Base-by-base conservation (phyloP, 306 rosid genomes). In the Lupinus albus region DNA sequence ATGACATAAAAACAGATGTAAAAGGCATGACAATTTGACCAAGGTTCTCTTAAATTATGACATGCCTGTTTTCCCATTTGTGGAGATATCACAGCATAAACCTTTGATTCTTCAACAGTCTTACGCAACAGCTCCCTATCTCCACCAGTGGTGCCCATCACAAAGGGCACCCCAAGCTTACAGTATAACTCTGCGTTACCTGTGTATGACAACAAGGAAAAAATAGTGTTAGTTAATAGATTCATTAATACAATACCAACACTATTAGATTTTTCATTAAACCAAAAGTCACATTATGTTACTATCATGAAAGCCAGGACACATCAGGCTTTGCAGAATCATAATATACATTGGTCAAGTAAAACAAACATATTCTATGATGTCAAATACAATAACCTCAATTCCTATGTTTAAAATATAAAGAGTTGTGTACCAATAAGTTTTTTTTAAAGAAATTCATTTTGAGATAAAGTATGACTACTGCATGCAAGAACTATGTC, bases 81-180 rank as follows among this genome's bases (percentile, higher is more conserved):
- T 9, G 97, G 97, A 62, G 97, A 93, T 69, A 93, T 88, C 60
- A 93, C 97, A 35, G 97, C 96, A 64, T 93, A 86, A 75, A 65
- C 73, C 32, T 84, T 82, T 6, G 96, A 71, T 68, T 84, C 94
- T 79, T 85, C 54, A 60, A 90, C 96, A n/a, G 84, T 90, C 81
- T 86, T 86, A 70, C 76, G 60, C 73, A 93, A 58, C 25, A 53
- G 75, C 45, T 83, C 90, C 71, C 97, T 86, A 67, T 93, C 96
- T 44, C 96, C 96, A 30, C 99, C 96, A 2, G 99, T 93, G 60
- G 97, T 93, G 64, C 97, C 96, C 88, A 93, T 93, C 85, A 93
- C 99, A 49, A 90, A 90, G 63, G 96, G 97, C 46, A 90, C 96
- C 45, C 97, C 96, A 36, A 90, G 83, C 71, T 80, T 86, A 81